A percentile compares a stretch with the other conserved stretches of the same genome.
Conservation (phyloP, 2,329 filamentous ascomycete genomes). For the Fusarium verrucosum region DNA sequence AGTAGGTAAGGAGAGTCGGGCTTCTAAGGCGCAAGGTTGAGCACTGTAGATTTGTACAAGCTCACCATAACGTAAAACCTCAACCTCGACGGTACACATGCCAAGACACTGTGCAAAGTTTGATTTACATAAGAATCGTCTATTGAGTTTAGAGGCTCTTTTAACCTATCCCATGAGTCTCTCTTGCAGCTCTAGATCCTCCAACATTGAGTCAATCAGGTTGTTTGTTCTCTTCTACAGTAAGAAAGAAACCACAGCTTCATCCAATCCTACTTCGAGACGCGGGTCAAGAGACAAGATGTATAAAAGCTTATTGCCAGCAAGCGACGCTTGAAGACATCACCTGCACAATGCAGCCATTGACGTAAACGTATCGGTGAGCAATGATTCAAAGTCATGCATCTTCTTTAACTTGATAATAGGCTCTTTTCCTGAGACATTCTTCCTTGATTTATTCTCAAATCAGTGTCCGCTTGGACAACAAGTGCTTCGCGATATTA, state of each 20-base stretch:
- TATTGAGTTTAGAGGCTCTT: constrained; percentile 3
- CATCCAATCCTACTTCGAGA: constrained; percentile 11
- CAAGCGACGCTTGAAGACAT: constrained; percentile 1
- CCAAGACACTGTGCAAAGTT: constrained; percentile 16
- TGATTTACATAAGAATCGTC: not conserved
- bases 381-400: not conserved
- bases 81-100: not conserved
- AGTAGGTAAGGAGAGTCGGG: constrained; percentile 24
- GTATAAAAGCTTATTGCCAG: constrained; percentile 18
- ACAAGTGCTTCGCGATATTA: constrained; percentile 6
- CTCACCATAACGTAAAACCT: not conserved
- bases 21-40: constrained; percentile 16
- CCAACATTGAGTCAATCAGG: constrained; percentile 14
- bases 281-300: constrained; percentile 7
- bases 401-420: not conserved
- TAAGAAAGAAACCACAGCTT: constrained; percentile 9
- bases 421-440: not conserved
- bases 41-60: not conserved
- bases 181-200: constrained; percentile 2
- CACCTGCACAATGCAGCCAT: constrained; percentile 32
- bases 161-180: not conserved
- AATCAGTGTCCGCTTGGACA: not conserved
- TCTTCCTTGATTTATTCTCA: constrained; percentile 1
- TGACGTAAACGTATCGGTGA: constrained; percentile 27
- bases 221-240: constrained; percentile 10